These are phyloP conservation scores for Debaryomyces hansenii DNA, from an alignment of 805 yeast species.

Conservation along the genomic window DNA sequence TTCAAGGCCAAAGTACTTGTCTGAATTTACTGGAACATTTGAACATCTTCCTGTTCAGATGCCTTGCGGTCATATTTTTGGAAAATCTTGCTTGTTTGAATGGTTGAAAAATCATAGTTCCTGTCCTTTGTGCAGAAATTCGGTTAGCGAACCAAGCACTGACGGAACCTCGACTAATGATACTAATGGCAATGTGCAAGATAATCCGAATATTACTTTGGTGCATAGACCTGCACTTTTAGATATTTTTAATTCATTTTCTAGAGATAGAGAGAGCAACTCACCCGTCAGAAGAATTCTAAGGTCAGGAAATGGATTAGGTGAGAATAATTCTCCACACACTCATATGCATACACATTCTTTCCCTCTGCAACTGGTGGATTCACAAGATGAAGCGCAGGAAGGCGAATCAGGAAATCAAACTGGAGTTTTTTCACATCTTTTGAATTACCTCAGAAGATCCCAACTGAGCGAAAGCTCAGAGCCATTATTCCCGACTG, in stretches of 20 bases:
- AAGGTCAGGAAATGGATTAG: constrained; percentile 10
- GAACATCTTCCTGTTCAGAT: constrained; percentile 66
- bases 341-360: background rate
- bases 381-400: background rate
- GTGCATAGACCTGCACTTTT: background rate
- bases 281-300: constrained; percentile 7
- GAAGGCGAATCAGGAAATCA: background rate
- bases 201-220: constrained; percentile 2
- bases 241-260: constrained; percentile 2
- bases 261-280: constrained; percentile 1
- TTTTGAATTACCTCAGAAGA: constrained; percentile 20
- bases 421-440: constrained; percentile 16
- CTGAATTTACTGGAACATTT: constrained; percentile 19
- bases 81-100: constrained; percentile 76
- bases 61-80: constrained; percentile 89
- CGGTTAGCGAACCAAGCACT: constrained; percentile 31
- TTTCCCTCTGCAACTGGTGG: background rate
- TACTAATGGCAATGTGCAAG: background rate
- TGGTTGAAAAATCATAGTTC: constrained; percentile 77
- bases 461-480: constrained; percentile 4
- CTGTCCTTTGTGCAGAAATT: constrained; percentile 83
- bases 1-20: constrained; percentile 11
- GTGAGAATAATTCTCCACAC: constrained; percentile 1
- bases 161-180: background rate
- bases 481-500: constrained; percentile 41